Conservation (phyloP, 2,329 filamentous ascomycete species). For the Penicillium expansum region DNA sequence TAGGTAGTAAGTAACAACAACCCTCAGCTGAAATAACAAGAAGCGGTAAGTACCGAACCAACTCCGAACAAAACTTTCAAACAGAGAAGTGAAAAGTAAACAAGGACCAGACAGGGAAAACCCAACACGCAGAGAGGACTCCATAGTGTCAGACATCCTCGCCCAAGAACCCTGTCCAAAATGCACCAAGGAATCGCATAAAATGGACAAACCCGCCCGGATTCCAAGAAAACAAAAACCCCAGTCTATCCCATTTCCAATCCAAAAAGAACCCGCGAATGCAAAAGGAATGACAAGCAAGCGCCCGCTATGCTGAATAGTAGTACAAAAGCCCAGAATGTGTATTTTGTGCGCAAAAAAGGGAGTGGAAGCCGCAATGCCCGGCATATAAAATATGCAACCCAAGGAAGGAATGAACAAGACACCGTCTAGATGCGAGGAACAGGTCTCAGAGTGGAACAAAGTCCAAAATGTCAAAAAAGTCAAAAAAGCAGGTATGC, state of each 20-base stretch:
- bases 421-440: conserved; percentile 35
- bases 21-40: conserved; percentile 21
- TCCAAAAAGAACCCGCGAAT: conserved; percentile 30
- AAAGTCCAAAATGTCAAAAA: neutral
- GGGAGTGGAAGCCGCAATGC: conserved; percentile 36
- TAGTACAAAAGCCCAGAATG: conserved; percentile 34
- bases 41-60: conserved; percentile 11
- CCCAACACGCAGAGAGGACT: neutral
- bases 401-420: conserved; percentile 33
- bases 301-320: conserved; percentile 37
- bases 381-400: conserved; percentile 27
- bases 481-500: conserved; percentile 13
- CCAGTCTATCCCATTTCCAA: conserved; percentile 26
- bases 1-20: conserved; percentile 12
- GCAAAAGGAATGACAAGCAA: conserved; percentile 39
- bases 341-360: conserved; percentile 14
- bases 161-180: neutral
- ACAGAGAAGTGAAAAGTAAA: conserved; percentile 5
- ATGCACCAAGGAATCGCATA: conserved; percentile 8
- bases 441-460: conserved; percentile 17
- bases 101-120: neutral
- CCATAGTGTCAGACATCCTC: neutral
- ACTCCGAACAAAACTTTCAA: conserved; percentile 1
- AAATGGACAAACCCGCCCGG: conserved; percentile 3
- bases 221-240: conserved; percentile 14